These are phyloP conservation scores for Juncus effusus DNA, from an alignment of 176 grass and related monocot genomes.

Conservation along the genomic window DNA sequence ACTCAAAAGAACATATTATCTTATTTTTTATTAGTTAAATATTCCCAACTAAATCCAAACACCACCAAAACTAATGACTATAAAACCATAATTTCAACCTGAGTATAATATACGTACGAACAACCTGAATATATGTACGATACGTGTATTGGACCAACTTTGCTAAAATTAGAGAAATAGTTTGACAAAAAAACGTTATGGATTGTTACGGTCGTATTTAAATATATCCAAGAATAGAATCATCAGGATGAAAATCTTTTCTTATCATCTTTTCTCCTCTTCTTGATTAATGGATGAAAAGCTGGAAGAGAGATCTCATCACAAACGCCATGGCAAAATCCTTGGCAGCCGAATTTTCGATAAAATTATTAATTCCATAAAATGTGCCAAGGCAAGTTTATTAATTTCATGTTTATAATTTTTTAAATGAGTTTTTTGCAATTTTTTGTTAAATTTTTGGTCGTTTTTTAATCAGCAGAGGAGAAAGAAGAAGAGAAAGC, in stretches of 20 bases:
- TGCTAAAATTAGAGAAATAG: neutral
- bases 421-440: too few species aligned
- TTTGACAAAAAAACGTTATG: neutral
- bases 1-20: too few species aligned
- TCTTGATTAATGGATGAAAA: conserved; percentile 16
- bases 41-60: too few species aligned
- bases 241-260: neutral
- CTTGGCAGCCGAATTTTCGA: conserved; percentile 22
- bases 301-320: conserved; percentile 14
- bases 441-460: too few species aligned
- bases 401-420: neutral
- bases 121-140: too few species aligned
- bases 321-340: conserved; percentile 1
- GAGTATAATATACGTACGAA: too few species aligned
- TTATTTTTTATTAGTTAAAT: too few species aligned
- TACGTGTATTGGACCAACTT: too few species aligned
- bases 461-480: conserved; percentile 4
- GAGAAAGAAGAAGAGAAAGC: conserved; percentile 27
- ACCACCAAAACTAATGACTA: too few species aligned
- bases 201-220: neutral
- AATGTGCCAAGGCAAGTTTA: conserved; percentile 16
- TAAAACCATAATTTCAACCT: too few species aligned
- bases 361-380: conserved; percentile 26
- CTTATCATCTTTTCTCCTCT: neutral
- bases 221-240: neutral